Evolutionary conservation across 208 protist genomes (phyloP).

Genomic region (Crithidia sp.): DNA sequence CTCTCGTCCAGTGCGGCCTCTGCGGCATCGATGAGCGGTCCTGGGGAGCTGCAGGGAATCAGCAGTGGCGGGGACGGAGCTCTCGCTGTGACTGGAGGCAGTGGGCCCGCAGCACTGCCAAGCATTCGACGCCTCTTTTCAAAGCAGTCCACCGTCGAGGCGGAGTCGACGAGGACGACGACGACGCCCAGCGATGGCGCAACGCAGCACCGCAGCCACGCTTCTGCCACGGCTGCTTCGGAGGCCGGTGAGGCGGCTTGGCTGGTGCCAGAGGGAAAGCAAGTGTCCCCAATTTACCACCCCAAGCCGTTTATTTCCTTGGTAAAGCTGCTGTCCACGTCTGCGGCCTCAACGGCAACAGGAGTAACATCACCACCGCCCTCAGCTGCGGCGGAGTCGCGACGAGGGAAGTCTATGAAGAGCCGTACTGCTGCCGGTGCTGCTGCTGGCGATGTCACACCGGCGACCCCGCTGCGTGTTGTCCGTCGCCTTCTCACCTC

Average conservation of each 20-base stretch:
- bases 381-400: no score
- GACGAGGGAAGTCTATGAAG: no score
- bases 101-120: slow-evolving; percentile 12
- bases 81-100: background rate
- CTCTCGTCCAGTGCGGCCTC: slow-evolving; percentile 8
- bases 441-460: background rate
- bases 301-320: slow-evolving; percentile 33
- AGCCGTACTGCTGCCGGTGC: background rate
- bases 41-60: background rate
- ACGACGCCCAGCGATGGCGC: background rate
- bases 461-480: background rate
- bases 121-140: slow-evolving; percentile 33
- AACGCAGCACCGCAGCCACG: background rate
- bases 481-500: slow-evolving; percentile 32
- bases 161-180: background rate
- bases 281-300: slow-evolving; percentile 20
- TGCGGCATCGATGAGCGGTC: background rate
- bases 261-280: slow-evolving; percentile 22
- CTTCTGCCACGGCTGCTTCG: background rate
- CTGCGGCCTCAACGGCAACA: background rate
- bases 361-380: no score
- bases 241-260: slow-evolving; percentile 22
- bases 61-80: background rate
- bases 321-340: slow-evolving; percentile 24
- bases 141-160: slow-evolving; percentile 18